Evolutionary conservation across 805 yeast genomes (phyloP).

Genomic region (Starmerella khaoyaiensis): DNA sequence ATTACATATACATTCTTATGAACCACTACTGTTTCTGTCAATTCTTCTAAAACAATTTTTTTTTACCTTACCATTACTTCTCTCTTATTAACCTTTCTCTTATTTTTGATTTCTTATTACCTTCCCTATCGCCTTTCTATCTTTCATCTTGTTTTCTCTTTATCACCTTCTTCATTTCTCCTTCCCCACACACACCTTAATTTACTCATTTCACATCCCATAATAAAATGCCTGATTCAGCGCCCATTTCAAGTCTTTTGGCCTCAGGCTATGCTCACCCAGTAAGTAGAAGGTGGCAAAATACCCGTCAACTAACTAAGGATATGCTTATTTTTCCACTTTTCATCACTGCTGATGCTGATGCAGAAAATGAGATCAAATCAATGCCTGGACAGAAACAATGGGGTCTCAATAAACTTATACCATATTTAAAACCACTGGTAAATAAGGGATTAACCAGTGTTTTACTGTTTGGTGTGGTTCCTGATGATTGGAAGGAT

Average conservation of each 20-base stretch:
- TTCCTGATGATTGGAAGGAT: conserved; percentile 66
- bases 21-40: no score
- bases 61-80: no score
- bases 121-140: no score
- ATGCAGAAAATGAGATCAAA: conserved; percentile 61
- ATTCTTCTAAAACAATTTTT: no score
- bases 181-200: no score
- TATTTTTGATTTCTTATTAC: no score
- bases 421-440: conserved; percentile 55
- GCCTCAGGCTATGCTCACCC: conserved; percentile 96
- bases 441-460: conserved; percentile 72
- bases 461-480: conserved; percentile 83
- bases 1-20: no score
- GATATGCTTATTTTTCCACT: conserved; percentile 88
- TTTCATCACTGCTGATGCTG: conserved; percentile 66
- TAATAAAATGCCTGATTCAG: conserved; percentile 15
- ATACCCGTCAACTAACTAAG: conserved; percentile 67
- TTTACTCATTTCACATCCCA: background rate
- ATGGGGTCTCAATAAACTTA: conserved; percentile 66
- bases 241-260: conserved; percentile 53
- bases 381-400: conserved; percentile 82
- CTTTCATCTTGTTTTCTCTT: no score
- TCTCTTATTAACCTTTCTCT: no score
- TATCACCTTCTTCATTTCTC: no score
- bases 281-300: conserved; percentile 80